phyloP scores from a whole-genome alignment of 805 yeast genomes.

The Isabelozyma heimii region DNA sequence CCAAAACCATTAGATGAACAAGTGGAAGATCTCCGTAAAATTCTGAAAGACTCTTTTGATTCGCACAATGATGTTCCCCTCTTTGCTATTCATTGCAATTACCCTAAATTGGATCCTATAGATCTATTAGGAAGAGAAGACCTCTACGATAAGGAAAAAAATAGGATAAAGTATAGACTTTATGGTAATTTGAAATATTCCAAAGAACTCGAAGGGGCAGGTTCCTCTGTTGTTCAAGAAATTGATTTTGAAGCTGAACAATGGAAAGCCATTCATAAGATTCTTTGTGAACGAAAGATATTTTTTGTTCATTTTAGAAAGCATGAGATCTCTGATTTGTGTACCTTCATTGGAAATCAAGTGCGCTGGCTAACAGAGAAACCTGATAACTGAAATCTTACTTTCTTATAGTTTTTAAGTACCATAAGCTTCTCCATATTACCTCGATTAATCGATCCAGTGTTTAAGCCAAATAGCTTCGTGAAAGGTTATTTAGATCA shows the following conservation, averaged over 20 bases:
- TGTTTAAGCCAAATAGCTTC: too few relatives aligned
- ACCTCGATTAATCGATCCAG: too few relatives aligned
- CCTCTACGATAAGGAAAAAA: constrained; percentile 21
- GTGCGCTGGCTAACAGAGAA: constrained; percentile 16
- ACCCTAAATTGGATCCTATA: constrained; percentile 34
- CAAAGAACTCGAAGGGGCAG: constrained; percentile 4
- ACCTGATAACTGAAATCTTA: neutral
- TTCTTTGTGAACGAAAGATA: constrained; percentile 22
- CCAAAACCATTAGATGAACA: constrained; percentile 18
- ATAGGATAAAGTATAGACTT: constrained; percentile 23
- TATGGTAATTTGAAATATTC: constrained; percentile 22
- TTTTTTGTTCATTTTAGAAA: constrained; percentile 22
- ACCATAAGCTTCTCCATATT: neutral
- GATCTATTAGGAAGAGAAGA: constrained; percentile 19
- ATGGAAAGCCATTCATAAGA: constrained; percentile 26
- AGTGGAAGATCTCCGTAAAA: constrained; percentile 17
- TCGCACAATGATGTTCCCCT: constrained; percentile 16
- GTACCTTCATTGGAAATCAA: constrained; percentile 26
- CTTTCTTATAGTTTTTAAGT: neutral
- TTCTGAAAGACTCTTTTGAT: constrained; percentile 15
- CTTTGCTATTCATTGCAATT: constrained; percentile 34
- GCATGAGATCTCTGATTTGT: constrained; percentile 17
- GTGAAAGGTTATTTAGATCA: too few relatives aligned
- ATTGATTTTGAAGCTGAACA: constrained; percentile 29
- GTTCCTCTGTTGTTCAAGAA: constrained; percentile 3